Evolutionary conservation across 257 asterid species (phyloP), one percentile per base, ranked within the genome.

Genomic region (Solanum etuberosum): DNA sequence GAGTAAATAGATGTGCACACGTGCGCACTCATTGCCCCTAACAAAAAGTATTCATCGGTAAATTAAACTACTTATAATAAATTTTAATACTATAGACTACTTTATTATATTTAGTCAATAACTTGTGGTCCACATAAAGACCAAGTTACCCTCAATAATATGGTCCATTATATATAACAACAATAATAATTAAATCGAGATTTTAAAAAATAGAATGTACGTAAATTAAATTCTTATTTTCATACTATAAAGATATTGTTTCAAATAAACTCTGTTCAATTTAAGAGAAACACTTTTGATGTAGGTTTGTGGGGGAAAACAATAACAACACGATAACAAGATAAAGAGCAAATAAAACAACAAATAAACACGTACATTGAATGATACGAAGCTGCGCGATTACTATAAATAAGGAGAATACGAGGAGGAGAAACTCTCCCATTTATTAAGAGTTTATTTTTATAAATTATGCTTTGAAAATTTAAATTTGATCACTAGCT

Each of bases 1-100:
- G 54, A 38, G 90, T 20, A 89, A 85, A 84, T 81, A 78, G 89
- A 88, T 86, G 90, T 61, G 90, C 98, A 90, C 98, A 94, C 98
- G 97, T 94, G 98, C 93, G 91, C 95, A 61, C 93, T 67, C 85
- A 86, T 35, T 89, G 68, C 70, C 34, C 86, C 78, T 37, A 57
- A 46, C 74, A 15, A 73, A 25, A 89, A 76, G 38, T 88, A 90
- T 88, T 57, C 88, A 93, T 93, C 89, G 93, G 92, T 89, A 90
- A 91, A 86, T 81, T 65, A 65, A 85, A 63, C 35, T 31, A 80
- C 46, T 57, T 83, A 57, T 63, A 34, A n/a, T 21, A 31, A 21
- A 14, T 7, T 27, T 32, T 54, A 51, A 83, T 63, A 20, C 10
- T 18, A 37, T 73, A 73, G 31, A 37, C 18, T 65, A 65, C 63